Base-by-base conservation (phyloP, 345 rosid species). In the Murraya paniculata region DNA sequence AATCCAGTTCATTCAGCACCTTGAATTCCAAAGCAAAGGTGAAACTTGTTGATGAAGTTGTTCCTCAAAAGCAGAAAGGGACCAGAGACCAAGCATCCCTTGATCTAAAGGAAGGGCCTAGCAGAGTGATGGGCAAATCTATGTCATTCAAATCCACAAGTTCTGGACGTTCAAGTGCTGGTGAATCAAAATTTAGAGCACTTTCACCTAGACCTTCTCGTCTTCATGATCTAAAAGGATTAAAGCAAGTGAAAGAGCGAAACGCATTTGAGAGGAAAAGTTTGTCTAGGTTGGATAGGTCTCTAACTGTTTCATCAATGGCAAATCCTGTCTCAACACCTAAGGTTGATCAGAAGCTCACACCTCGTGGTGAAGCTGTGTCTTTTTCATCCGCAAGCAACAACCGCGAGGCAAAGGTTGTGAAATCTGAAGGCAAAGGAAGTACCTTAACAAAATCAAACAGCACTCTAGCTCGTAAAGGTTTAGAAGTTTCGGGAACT, bases 1-100 rank as follows among this genome's bases (percentile, higher is more conserved):
- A 91, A 88, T 91, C 98, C 79, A 89, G 84, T 73, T 97, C 98
- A 35, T 97, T 90, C 85, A 93, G 77, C 83, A 77, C 83, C 58
- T 75, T 81, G 16, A 89, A 77, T 86, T 82, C 85, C 60, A 91
- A 88, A 84, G 84, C 90, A 6, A 97, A 91, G 86, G 87, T 88
- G 84, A 90, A 88, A 87, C 88, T 81, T 79, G 86, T 84, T 33
- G 93, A 92, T 80, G 97, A 90, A 82, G 86, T 77, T 79, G 50
- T 86, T 81, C 82, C 82, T 81, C 93, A 81, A 74, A 90, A 90
- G 84, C 90, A 79, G 75, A 94, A 82, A 86, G 82, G 81, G 48
- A 69, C 67, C 50, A 88, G 89, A 83, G 90, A 88, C 64, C 76
- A 79, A 80, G 48, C 81, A 38, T 83, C 88, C 62, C 64, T 74